A percentile compares a stretch with the other conserved stretches of the same genome.
Evolutionary conservation across 2,329 filamentous ascomycete genomes (phyloP).

Genomic region (Trichoderma arundinaceum): DNA sequence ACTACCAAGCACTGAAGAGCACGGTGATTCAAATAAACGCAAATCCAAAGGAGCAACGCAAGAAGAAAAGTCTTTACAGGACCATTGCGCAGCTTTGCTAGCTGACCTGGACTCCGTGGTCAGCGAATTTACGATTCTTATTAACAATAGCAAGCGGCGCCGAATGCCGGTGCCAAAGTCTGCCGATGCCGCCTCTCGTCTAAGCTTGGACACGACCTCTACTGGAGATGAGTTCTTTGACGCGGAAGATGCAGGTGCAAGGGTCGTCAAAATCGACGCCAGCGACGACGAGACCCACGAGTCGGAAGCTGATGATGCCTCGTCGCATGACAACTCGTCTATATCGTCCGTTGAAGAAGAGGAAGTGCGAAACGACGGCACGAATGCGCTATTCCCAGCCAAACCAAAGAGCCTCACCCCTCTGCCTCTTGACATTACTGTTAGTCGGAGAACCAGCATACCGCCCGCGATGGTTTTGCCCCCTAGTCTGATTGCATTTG

Average conservation of each 20-base stretch:
- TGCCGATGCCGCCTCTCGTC: constrained; percentile 52
- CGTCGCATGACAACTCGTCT: constrained; percentile 61
- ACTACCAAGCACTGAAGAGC: constrained; percentile 46
- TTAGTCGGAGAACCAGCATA: constrained; percentile 73
- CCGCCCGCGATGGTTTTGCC: constrained; percentile 77
- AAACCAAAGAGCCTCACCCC: constrained; percentile 79
- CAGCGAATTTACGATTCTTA: constrained; percentile 76
- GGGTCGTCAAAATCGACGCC: constrained; percentile 74
- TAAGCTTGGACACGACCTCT: constrained; percentile 79
- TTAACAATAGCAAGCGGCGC: constrained; percentile 79
- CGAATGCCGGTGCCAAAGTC: constrained; percentile 63
- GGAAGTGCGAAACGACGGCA: constrained; percentile 64
- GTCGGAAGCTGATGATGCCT: constrained; percentile 62
- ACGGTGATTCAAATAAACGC: constrained; percentile 40
- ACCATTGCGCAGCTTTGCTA: constrained; percentile 82
- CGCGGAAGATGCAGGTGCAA: constrained; percentile 68
- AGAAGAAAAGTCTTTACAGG: constrained; percentile 72
- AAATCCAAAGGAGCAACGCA: constrained; percentile 49
- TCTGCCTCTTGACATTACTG: constrained; percentile 69
- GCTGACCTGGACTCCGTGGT: constrained; percentile 85
- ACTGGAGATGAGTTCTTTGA: constrained; percentile 94
- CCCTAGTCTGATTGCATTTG: constrained; percentile 89
- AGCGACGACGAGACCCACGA: constrained; percentile 68
- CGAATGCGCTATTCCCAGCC: constrained; percentile 69
- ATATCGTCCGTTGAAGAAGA: constrained; percentile 66